Percentiles rank a stretch among this genome's conserved stretches.
Evolutionary conservation across 768 basidiomycete species (phyloP).

Genomic region (Boletales sp.): DNA sequence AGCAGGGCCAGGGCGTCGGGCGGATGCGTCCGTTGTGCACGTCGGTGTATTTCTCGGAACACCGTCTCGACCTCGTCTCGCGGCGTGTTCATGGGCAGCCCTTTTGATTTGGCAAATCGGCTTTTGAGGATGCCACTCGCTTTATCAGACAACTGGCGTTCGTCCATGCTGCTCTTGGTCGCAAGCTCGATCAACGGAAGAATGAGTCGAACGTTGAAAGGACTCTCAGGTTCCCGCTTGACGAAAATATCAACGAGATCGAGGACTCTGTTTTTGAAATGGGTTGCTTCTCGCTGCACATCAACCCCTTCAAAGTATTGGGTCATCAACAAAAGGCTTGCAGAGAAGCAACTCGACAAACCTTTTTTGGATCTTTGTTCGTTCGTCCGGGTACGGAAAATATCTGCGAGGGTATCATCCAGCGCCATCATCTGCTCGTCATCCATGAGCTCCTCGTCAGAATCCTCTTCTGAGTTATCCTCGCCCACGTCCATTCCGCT

Average conservation of each 20-base stretch:
- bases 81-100: conserved; percentile 41
- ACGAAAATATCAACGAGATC: conserved; percentile 89
- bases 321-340: neutral
- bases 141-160: conserved; percentile 87
- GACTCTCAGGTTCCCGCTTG: conserved; percentile 73
- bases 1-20: conserved; percentile 62
- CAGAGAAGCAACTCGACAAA: conserved; percentile 28
- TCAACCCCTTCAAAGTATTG: conserved; percentile 44
- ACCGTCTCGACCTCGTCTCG: conserved; percentile 39
- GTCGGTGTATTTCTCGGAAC: conserved; percentile 62
- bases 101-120: conserved; percentile 73
- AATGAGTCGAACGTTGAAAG: conserved; percentile 62
- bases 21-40: conserved; percentile 65
- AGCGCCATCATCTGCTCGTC: conserved; percentile 99
- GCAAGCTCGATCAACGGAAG: conserved; percentile 76
- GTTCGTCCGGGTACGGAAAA: conserved; percentile 68
- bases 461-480: conserved; percentile 49
- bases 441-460: conserved; percentile 73
- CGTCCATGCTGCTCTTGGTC: conserved; percentile 63
- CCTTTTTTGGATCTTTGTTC: conserved; percentile 66
- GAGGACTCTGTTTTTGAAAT: conserved; percentile 95
- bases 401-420: conserved; percentile 85
- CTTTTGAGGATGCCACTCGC: conserved; percentile 73
- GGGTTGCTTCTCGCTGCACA: conserved; percentile 83
- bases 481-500: conserved; percentile 56